Conservation (phyloP, 306 rosid species). For the Corylus heterophylla region DNA sequence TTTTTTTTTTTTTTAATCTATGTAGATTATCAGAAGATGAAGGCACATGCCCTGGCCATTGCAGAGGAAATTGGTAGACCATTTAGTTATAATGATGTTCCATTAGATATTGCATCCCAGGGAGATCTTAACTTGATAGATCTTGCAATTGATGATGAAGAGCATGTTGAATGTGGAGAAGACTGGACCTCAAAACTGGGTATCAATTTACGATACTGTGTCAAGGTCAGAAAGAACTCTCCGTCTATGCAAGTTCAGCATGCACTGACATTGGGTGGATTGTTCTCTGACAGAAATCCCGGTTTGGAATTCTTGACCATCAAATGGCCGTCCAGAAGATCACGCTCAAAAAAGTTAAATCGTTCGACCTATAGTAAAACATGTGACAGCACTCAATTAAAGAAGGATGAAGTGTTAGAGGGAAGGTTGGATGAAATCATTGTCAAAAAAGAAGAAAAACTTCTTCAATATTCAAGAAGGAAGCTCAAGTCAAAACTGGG, state of each 20-base stretch:
- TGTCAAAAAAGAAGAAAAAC: constrained; percentile 39
- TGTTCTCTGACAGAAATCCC: constrained; percentile 49
- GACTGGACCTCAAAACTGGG: constrained; percentile 96
- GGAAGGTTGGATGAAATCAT: constrained; percentile 31
- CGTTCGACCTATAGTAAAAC: constrained; percentile 37
- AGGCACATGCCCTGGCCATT: constrained; percentile 81
- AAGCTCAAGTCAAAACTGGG: constrained; percentile 58
- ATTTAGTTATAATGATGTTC: constrained; percentile 68
- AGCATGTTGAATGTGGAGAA: constrained; percentile 54
- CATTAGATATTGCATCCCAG: constrained; percentile 71
- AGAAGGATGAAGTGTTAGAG: constrained; percentile 43
- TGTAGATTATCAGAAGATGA: constrained; percentile 87
- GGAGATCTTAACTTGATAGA: constrained; percentile 85
- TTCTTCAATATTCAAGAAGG: constrained; percentile 84
- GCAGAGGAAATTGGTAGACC: constrained; percentile 78
- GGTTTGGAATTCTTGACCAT: constrained; percentile 36
- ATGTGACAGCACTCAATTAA: constrained; percentile 36
- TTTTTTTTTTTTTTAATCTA: constrained; percentile 25
- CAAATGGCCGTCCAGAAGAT: constrained; percentile 71
- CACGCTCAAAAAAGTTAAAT: constrained; percentile 71
- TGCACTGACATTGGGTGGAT: constrained; percentile 58
- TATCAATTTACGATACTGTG: constrained; percentile 74
- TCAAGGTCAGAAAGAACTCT: constrained; percentile 67
- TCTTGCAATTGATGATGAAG: constrained; percentile 77
- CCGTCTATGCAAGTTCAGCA: constrained; percentile 66